Base-by-base conservation (phyloP, 2,329 filamentous ascomycete species). In the Fusarium napiforme region DNA sequence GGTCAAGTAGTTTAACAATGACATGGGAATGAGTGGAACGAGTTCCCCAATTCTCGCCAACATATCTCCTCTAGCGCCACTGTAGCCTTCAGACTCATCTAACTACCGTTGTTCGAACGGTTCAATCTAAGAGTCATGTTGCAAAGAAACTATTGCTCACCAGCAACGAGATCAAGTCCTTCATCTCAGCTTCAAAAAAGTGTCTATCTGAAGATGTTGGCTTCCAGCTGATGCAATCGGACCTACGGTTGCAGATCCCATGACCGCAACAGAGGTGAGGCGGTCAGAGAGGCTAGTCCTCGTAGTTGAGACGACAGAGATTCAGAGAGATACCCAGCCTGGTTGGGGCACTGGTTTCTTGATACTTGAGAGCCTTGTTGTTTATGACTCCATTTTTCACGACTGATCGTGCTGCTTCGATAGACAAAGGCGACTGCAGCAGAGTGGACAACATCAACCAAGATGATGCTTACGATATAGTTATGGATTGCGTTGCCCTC, bases 1-100 rank as follows among this genome's bases (percentile, higher is more conserved):
- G 2, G 2, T 9, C 19, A 30, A 4, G 4, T 7, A 7, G 16
- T 30, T 16, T 4, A n/a, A 30, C 9, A 12, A 19, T 10, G 1
- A 30, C n/a, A 7, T 9, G 4, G 23, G 18, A 21, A 21, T 28
- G 11, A 21, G 19, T 21, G 8, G 11, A 28, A 12, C 0, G 11
- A 28, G 1, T 7, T 46, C 18, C 14, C 18, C 5, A 28, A 8
- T 46, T 19, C 43, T 46, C 4, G 23, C 5, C 9, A 30, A 11
- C 6, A 16, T 47, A 7, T 47, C 26, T 30, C 19, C 9, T 10
- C 19, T 7, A 30, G 18, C 19, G 26, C 15, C 9, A 47, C 5
- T 15, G 19, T 16, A 30, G 4, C 19, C 14, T 47, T 7, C 11
- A 9, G 9, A 16, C 9, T 47, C 19, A 21, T n/a, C 7, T 4